Evolutionary conservation across 169 alveolate species (phyloP).

Genomic region (Plasmodium billcollinsi): DNA sequence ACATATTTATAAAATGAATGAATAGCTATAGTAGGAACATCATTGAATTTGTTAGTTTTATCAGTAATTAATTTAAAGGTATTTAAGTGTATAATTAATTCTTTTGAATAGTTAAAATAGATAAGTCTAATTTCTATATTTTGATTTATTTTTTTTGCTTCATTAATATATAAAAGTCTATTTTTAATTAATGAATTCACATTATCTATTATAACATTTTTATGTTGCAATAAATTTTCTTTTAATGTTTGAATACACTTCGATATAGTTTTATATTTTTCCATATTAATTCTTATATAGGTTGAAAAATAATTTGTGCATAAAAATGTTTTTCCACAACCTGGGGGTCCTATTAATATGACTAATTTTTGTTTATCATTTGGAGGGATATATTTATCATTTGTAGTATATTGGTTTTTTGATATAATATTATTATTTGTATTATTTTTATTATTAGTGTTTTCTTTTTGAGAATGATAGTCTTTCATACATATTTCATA

Average conservation of each 20-base stretch:
- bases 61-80: conserved; percentile 58
- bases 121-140: conserved; percentile 36
- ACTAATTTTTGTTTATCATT: conserved; percentile 28
- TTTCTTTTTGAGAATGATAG: neutral
- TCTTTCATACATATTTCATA: no score
- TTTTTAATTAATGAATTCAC: conserved; percentile 25
- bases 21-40: conserved; percentile 53
- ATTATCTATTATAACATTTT: conserved; percentile 63
- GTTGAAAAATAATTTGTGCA: conserved; percentile 32
- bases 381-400: neutral
- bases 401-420: neutral
- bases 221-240: conserved; percentile 15
- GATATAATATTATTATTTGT: neutral
- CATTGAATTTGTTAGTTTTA: conserved; percentile 13
- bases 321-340: conserved; percentile 60
- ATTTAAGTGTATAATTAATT: conserved; percentile 39
- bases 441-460: neutral
- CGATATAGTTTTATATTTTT: conserved; percentile 24
- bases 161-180: conserved; percentile 29
- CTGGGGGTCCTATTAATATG: conserved; percentile 57
- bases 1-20: conserved; percentile 68
- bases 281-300: conserved; percentile 18
- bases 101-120: conserved; percentile 60
- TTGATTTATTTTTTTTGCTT: conserved; percentile 46
- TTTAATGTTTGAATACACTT: conserved; percentile 31